phyloP scores from a whole-genome alignment of 2,329 filamentous ascomycete species.

The Colletotrichum costaricense region DNA sequence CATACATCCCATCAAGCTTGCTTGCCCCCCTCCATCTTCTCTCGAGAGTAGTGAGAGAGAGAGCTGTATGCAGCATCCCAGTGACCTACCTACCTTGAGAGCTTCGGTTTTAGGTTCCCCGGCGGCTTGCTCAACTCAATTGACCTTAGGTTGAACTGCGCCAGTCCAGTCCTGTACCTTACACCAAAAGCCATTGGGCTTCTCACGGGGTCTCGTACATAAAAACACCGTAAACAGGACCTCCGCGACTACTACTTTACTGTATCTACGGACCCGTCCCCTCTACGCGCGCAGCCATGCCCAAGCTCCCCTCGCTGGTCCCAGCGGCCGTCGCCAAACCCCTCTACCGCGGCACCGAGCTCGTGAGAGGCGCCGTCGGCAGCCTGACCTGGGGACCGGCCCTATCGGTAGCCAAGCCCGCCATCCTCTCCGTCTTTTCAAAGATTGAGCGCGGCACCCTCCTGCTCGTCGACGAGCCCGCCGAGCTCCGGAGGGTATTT shows the following conservation, averaged over 20 bases:
- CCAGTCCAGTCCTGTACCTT: not conserved
- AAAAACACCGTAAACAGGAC: not conserved
- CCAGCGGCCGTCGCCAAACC: slow-evolving; percentile 51
- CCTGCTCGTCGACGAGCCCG: slow-evolving; percentile 58
- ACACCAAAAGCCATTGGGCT: not conserved
- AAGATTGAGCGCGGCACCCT: slow-evolving; percentile 61
- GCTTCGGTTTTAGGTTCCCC: slow-evolving; percentile 27
- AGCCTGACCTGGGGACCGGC: slow-evolving; percentile 60
- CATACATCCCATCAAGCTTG: not conserved
- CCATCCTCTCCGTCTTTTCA: slow-evolving; percentile 57
- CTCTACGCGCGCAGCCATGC: slow-evolving; percentile 24
- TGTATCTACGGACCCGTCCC: not conserved
- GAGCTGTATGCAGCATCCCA: slow-evolving; percentile 21
- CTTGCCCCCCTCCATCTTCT: slow-evolving; percentile 24
- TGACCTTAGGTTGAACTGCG: slow-evolving; percentile 5
- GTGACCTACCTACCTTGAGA: slow-evolving; percentile 19
- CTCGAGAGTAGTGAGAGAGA: not conserved
- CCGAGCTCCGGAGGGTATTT: slow-evolving; percentile 53
- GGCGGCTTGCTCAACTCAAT: slow-evolving; percentile 30
- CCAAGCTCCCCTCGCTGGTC: slow-evolving; percentile 46
- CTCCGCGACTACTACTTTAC: not conserved
- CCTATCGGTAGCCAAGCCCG: slow-evolving; percentile 57
- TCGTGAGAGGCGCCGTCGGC: slow-evolving; percentile 55
- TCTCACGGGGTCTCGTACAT: not conserved
- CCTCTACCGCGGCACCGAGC: slow-evolving; percentile 51